phyloP scores from a whole-genome alignment of 2,329 filamentous ascomycete genomes.

The Botrytis fragariae region DNA sequence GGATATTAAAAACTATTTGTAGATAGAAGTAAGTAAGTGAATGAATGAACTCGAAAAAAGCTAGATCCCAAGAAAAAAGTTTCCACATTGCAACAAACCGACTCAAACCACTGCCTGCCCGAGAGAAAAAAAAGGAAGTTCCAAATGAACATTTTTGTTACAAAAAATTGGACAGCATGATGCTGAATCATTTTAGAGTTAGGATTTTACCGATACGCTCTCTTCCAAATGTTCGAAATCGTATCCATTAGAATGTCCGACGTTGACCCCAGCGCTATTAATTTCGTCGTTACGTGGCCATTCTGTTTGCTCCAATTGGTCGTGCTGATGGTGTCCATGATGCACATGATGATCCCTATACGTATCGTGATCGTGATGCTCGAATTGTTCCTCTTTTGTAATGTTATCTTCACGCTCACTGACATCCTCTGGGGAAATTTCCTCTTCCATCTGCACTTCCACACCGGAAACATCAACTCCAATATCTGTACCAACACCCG shows the following conservation, averaged over 20 bases:
- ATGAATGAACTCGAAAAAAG: background rate
- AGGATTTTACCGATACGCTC: conserved; percentile 17
- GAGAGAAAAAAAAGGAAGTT: background rate
- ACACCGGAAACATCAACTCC: background rate
- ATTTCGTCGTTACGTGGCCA: conserved; percentile 4
- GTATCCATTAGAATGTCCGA: background rate
- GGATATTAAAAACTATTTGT: conserved; percentile 21
- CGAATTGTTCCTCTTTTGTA: background rate
- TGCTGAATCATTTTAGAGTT: background rate
- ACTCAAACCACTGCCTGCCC: background rate
- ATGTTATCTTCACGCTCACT: background rate
- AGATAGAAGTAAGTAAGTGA: conserved; percentile 5
- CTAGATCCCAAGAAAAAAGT: conserved; percentile 7
- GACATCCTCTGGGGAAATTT: background rate
- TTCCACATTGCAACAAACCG: background rate
- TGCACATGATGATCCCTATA: background rate
- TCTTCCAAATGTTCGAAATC: conserved; percentile 18
- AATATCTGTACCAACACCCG: background rate
- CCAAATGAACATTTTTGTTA: background rate
- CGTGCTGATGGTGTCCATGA: background rate
- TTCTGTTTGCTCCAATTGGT: background rate
- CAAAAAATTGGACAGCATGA: background rate
- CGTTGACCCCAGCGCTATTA: background rate
- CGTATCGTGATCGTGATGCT: background rate
- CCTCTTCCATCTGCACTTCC: background rate